Conservation (phyloP, 768 basidiomycete species). For the Boletus tomentosulus region DNA sequence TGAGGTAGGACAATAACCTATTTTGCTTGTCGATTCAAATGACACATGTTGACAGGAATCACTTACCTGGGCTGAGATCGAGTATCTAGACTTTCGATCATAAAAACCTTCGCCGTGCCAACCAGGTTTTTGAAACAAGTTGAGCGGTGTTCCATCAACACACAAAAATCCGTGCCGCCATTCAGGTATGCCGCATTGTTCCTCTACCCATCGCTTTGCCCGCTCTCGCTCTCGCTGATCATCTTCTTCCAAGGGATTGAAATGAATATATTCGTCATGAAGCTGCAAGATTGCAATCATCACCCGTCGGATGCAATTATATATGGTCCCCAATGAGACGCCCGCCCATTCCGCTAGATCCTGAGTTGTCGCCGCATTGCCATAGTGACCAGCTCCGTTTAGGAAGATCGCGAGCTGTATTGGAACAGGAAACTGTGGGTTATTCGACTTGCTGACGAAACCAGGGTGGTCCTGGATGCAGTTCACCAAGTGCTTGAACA, state of each 20-base stretch:
- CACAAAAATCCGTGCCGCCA: constrained; percentile 9
- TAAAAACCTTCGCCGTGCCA: constrained; percentile 15
- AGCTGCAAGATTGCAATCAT: neutral
- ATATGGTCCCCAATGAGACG: neutral
- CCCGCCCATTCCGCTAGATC: neutral
- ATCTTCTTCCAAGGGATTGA: too few species aligned
- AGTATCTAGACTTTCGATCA: constrained; percentile 13
- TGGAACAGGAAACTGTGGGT: neutral
- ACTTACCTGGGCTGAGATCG: constrained; percentile 6
- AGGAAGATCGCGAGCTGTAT: neutral
- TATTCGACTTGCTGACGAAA: neutral
- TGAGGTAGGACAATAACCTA: neutral
- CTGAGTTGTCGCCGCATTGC: neutral
- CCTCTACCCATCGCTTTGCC: too few species aligned
- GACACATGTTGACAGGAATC: too few species aligned
- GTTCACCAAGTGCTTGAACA: constrained; percentile 22
- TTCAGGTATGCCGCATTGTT: neutral
- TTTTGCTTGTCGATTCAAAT: neutral
- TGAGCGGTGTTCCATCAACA: constrained; percentile 12
- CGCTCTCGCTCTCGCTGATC: too few species aligned
- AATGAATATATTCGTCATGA: neutral
- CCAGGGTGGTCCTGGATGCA: neutral
- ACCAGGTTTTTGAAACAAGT: constrained; percentile 19
- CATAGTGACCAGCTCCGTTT: neutral
- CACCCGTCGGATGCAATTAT: neutral